Evolutionary conservation across 805 yeast species (phyloP).

Genomic region (Pichia cabralensis): DNA sequence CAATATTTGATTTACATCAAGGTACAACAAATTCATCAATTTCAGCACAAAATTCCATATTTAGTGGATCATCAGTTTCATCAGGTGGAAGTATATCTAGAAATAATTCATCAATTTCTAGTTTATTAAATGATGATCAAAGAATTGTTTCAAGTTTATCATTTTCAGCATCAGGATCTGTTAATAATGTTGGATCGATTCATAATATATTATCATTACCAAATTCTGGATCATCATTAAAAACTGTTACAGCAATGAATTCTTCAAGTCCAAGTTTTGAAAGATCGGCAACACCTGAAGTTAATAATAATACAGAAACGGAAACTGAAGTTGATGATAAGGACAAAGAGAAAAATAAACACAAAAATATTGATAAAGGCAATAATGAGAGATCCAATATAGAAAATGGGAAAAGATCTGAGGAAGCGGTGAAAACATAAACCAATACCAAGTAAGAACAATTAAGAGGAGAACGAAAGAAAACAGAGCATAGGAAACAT

Average conservation of each 20-base stretch:
- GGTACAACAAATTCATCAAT: conserved; percentile 16
- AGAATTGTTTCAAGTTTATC: conserved; percentile 1
- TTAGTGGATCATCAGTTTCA: conserved; percentile 18
- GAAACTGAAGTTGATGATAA: not conserved
- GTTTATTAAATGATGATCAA: conserved; percentile 16
- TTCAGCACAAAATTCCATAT: conserved; percentile 20
- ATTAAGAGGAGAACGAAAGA: too few species aligned
- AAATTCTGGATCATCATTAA: conserved; percentile 1
- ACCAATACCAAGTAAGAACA: too few species aligned
- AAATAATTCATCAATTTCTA: conserved; percentile 17
- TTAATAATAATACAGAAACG: not conserved
- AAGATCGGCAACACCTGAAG: not conserved
- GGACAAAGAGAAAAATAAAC: too few species aligned
- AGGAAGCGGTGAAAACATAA: too few species aligned
- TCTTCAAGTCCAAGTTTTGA: not conserved
- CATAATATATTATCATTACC: not conserved
- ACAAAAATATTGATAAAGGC: too few species aligned
- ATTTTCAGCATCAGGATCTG: not conserved
- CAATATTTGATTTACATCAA: conserved; percentile 10
- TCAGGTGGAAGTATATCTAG: conserved; percentile 17
- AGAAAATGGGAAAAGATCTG: not conserved
- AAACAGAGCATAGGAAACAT: too few species aligned
- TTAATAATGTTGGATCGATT: not conserved
- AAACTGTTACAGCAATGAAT: not conserved
- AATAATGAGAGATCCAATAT: not conserved